Percentiles rank a stretch among this genome's conserved stretches.
These are phyloP conservation scores for Plasmodium malariae DNA, from an alignment of 169 alveolate species.

Conservation along the genomic window DNA sequence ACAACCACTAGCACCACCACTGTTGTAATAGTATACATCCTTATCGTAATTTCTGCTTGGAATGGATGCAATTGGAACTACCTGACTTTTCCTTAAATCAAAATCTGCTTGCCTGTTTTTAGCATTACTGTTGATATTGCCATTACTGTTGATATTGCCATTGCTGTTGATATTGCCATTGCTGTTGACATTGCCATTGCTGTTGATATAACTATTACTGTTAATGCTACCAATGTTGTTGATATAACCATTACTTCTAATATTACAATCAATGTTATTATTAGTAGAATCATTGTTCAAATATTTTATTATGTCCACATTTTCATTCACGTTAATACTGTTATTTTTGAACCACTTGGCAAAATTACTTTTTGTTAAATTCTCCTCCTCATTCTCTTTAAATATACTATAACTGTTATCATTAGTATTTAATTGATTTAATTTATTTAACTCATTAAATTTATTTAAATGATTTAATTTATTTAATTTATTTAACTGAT, in stretches of 20 bases:
- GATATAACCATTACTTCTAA: neutral
- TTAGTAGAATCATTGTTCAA: slow-evolving; percentile 2
- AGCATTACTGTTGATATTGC: neutral
- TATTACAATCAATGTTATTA: neutral
- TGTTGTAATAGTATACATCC: neutral
- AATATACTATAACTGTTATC: slow-evolving; percentile 27
- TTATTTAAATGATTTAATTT: no score
- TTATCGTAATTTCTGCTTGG: slow-evolving; percentile 2
- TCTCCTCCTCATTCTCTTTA: slow-evolving; percentile 72
- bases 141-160: neutral
- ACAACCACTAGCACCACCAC: no score
- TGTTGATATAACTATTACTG: neutral
- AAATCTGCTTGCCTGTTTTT: neutral
- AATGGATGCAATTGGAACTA: neutral
- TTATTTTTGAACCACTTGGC: slow-evolving; percentile 66
- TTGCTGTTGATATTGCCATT: neutral
- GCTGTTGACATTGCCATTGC: neutral
- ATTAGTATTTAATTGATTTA: no score
- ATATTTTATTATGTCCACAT: slow-evolving; percentile 17
- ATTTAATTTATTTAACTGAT: no score
- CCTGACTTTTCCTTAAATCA: no score
- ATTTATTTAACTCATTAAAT: no score
- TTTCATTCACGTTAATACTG: slow-evolving; percentile 25
- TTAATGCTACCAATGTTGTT: neutral
- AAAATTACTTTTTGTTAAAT: slow-evolving; percentile 61